phyloP scores from a whole-genome alignment of 2,329 filamentous ascomycete species.

The Colletotrichum sp. region DNA sequence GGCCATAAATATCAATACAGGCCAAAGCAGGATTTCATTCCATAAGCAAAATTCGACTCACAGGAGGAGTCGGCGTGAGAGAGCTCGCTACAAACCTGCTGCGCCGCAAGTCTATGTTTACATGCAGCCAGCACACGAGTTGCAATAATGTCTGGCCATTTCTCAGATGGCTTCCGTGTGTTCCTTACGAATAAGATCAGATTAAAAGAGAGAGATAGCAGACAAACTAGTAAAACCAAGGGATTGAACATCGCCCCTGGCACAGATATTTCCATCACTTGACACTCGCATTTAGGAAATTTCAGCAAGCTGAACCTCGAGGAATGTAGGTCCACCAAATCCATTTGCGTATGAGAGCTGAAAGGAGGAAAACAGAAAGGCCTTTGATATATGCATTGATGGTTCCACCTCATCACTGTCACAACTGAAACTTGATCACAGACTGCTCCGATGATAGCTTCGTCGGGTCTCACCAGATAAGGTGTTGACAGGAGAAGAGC shows the following conservation, averaged over 20 bases:
- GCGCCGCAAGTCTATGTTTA: too few relatives aligned
- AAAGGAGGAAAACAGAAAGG: neutral
- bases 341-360: neutral
- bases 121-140: neutral
- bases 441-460: neutral
- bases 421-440: neutral
- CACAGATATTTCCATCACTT: too few relatives aligned
- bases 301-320: neutral
- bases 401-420: neutral
- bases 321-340: too few relatives aligned
- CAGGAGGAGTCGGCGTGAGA: too few relatives aligned
- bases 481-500: neutral
- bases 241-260: rapidly evolving
- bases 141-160: rapidly evolving
- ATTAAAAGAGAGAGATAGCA: rapidly evolving
- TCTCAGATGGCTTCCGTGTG: rapidly evolving
- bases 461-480: neutral
- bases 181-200: neutral
- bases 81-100: too few relatives aligned
- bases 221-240: too few relatives aligned
- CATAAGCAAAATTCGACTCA: too few relatives aligned
- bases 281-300: too few relatives aligned
- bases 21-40: too few relatives aligned
- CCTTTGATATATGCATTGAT: neutral
- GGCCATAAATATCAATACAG: too few relatives aligned